Conservation (phyloP, 1,284 basidiomycete genomes). For the Puccinia coronata region DNA sequence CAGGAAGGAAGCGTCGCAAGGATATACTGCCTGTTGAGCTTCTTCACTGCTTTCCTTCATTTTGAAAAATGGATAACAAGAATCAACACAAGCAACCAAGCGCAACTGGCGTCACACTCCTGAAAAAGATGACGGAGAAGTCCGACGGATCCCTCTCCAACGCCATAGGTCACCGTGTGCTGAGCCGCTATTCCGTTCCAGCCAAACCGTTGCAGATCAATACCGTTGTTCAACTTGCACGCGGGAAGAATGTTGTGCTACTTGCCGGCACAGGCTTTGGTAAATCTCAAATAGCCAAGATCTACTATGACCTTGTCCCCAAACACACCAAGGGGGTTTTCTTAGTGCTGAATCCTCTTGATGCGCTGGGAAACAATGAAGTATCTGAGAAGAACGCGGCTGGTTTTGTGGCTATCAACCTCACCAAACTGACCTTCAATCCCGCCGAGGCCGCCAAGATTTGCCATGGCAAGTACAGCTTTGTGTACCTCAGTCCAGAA, state of each 20-base stretch:
- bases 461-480: background rate
- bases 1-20: no score
- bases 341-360: background rate
- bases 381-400: background rate
- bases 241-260: background rate
- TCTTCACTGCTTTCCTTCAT: no score
- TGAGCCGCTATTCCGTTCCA: no score
- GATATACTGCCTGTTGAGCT: no score
- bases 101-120: no score
- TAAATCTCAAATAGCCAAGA: background rate
- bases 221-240: background rate
- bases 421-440: background rate
- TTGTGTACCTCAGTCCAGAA: conserved; percentile 7
- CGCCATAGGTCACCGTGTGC: no score
- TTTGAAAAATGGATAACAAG: no score
- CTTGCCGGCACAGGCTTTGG: background rate
- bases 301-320: background rate
- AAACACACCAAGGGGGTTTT: background rate
- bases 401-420: background rate
- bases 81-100: no score
- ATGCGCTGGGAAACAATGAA: background rate
- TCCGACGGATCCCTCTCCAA: no score
- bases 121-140: no score
- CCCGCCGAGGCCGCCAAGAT: background rate
- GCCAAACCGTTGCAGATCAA: background rate